phyloP scores from a whole-genome alignment of 2,329 filamentous ascomycete species.

The Fusarium neocosmosporiellum region DNA sequence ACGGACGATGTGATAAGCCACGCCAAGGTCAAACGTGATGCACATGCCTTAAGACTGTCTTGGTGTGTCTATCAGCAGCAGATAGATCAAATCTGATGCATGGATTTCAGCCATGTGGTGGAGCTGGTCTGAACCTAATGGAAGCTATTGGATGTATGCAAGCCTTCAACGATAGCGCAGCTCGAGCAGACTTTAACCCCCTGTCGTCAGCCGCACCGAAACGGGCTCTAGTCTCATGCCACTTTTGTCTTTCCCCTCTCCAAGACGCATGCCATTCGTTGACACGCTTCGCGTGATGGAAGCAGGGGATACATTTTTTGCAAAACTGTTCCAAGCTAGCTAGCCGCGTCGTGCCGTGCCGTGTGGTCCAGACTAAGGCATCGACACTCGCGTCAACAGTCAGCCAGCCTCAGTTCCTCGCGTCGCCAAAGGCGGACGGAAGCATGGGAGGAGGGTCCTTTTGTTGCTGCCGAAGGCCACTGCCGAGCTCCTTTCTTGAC shows the following conservation, averaged over 20 bases:
- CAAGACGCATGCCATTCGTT: neutral
- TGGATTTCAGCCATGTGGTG: neutral
- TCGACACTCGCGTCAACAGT: neutral
- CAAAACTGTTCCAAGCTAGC: neutral
- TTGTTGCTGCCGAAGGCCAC: neutral
- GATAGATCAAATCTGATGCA: neutral
- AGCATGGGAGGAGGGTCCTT: neutral
- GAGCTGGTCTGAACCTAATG: neutral
- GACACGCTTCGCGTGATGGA: neutral
- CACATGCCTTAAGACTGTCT: neutral
- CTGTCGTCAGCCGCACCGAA: constrained; percentile 6
- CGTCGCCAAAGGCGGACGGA: neutral
- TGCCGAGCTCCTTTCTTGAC: neutral
- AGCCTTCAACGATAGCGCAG: neutral
- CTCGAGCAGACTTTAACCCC: neutral
- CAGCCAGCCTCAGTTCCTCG: neutral
- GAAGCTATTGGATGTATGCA: neutral
- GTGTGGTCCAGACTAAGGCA: neutral
- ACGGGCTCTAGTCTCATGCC: neutral
- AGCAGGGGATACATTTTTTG: neutral
- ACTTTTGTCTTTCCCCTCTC: constrained; percentile 1
- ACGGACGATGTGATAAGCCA: constrained; percentile 3
- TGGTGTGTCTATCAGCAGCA: neutral
- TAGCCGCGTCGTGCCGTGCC: neutral
- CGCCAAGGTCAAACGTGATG: neutral